Base-by-base conservation (phyloP, 139 green algal species). In the Pseudopediastrum boryanum region DNA sequence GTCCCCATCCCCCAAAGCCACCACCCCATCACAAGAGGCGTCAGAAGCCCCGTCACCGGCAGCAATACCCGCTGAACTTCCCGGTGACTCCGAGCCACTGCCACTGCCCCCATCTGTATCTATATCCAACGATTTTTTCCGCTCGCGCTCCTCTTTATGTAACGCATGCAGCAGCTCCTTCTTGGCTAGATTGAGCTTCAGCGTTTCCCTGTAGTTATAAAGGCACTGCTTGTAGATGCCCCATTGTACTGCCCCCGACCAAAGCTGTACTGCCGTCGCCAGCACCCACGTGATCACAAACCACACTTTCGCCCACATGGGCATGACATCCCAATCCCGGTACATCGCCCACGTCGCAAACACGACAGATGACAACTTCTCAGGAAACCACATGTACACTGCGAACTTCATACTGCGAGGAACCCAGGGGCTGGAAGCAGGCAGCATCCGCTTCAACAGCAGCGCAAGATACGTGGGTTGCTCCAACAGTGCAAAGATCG, bases 361-460 rank as follows among this genome's bases (percentile, higher is more conserved):
- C 2, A 50, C 9, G 1, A 78, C n/a, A 1, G 71, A 78, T 4
- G 39, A 19, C 25, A 2, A 21, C 41, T 78, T 78, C 7, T 70
- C 36, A 2, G 19, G 29, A 46, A 78, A 78, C 71, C 71, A 78
- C 41, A 41, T 69, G 71, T 61, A 70, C 54, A 70, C 68, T 27
- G 27, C 41, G 7, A 78, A 44, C 50, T 41, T 39, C 0, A 56
- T 56, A 35, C 54, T 43, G 9, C 27, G 23, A 3, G 58, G 38
- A 6, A 70, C 71, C 27, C 33, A 13, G 38, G 13, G 38, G 41
- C 56, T 78, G 71, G 9, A 33, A 5, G 54, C 13, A 4, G 71
- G 71, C 27, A 70, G 39, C 71, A 78, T 78, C 41, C 71, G 71
- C 71, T 78, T 78, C 38, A 54, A 21, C 52, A 78, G 71, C 54